Evolutionary conservation across 2,329 filamentous ascomycete species (phyloP), one percentile per base, ranked within the genome.

Genomic region (Talaromyces sp.): DNA sequence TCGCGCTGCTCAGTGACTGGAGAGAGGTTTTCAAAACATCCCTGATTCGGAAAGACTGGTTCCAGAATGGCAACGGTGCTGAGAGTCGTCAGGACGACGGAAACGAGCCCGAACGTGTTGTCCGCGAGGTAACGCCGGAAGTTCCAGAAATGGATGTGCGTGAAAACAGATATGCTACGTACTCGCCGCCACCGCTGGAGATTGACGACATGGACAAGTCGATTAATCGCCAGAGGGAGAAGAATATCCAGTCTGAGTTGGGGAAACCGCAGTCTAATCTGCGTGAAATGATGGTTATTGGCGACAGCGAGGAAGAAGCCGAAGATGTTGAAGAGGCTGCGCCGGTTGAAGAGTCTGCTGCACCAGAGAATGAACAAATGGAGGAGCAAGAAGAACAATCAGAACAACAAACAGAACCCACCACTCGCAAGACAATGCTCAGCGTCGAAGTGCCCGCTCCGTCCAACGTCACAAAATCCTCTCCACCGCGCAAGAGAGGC

Each of bases 1-100:
- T 81, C 0, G 71, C 78, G 1, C 62, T 81, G 19, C 68, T 80
- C 54, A 74, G 77, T 63, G 76, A 80, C 64, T 80, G 78, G 77
- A 71, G 77, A 21, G 75, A 80, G 59, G 65, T 78, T 2, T 80
- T 80, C 63, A 72, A 73, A 46, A 64, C 70, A 14, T 68, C 71
- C 0, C 69, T 75, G 57, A 73, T 71, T 6, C 66, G 67, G 19
- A 67, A 69, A 53, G 69, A 69, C 50, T 67, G 66, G 56, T 24
- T 49, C 50, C 14, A 58, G 7, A 55, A 58, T 43, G 53, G 24
- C 49, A 21, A 50, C n/a, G n/a, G n/a, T 46, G 2, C 41, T 19
- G 32, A 46, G 17, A n/a, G 26, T 2, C 53, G 9, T 6, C 26
- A 24, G 24, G 11, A 21, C n/a, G 13, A 19, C 1, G 32, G 46